phyloP scores from a whole-genome alignment of 192 early-diverging fungal species.

The Thamnidium elegans region DNA sequence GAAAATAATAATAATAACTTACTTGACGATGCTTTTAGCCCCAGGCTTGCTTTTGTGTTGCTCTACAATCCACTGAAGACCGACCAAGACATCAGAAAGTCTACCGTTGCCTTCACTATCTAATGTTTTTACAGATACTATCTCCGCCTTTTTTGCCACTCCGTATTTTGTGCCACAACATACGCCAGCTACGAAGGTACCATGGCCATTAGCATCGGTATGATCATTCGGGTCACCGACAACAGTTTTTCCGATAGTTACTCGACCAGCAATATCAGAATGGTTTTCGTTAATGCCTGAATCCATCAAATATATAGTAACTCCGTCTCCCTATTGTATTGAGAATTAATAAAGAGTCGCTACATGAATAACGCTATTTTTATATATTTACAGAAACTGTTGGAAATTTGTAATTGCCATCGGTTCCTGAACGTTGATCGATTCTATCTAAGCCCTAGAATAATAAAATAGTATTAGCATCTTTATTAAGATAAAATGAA shows the following conservation, averaged over 20 bases:
- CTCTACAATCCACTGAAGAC: conserved; percentile 52
- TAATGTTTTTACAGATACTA: conserved; percentile 55
- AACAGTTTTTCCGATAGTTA: conserved; percentile 41
- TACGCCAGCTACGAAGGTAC: conserved; percentile 60
- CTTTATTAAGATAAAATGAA: background rate
- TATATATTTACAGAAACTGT: conserved; percentile 13
- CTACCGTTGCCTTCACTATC: conserved; percentile 48
- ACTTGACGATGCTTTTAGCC: conserved; percentile 45
- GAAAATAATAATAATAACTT: background rate
- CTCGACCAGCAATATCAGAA: conserved; percentile 50
- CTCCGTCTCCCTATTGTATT: conserved; percentile 59
- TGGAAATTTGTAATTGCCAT: conserved; percentile 28
- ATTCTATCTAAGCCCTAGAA: conserved; percentile 32
- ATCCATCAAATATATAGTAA: conserved; percentile 93
- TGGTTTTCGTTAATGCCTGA: conserved; percentile 57
- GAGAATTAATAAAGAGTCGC: background rate
- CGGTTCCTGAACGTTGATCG: conserved; percentile 32
- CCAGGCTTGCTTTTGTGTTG: conserved; percentile 26
- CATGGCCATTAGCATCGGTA: conserved; percentile 51
- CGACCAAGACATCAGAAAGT: conserved; percentile 45
- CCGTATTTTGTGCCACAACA: conserved; percentile 53
- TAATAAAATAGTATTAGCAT: background rate
- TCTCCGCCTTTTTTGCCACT: conserved; percentile 53
- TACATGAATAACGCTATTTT: background rate
- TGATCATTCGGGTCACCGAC: conserved; percentile 34